Base-by-base conservation (phyloP, 805 yeast species). In the Scheffersomyces coipomensis region DNA sequence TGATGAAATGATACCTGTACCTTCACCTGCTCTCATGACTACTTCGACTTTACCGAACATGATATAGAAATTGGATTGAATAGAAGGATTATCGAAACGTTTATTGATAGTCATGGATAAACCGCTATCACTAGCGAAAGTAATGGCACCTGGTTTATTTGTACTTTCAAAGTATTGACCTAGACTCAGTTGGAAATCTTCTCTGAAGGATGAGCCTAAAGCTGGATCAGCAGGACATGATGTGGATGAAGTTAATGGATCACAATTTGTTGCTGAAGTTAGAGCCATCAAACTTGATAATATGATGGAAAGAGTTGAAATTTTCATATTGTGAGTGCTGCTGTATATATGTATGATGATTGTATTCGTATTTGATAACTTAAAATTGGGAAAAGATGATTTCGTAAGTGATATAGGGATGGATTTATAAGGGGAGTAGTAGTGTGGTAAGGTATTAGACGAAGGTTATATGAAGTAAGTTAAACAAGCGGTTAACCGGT, bases 11-110 rank as follows among this genome's bases (percentile, higher is more conserved):
- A 90, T 73, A 45, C 97, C 97, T 15, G 61, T 62, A 19, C 96
- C 97, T 12, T 75, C 66, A 3, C 95, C 90, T 13, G 90, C 85
- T 57, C 82, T 74, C 44, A 85, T 58, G 1, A 69, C 71, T 5
- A 80, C 88, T 58, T 86, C 95, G 22, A 88, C 78, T 47, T 80
- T 80, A 42, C 97, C 97, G 60, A 82, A 90, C 93, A 89, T 86
- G 51, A 90, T 78, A 65, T 88, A 88, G 59, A 85, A 88, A 46
- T 83, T 75, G 4, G 96, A 87, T 48, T 72, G 74, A 39, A 88
- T 63, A 5, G 89, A 75, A 3, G 97, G 97, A 55, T 86, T 85
- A 56, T 88, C 93, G 43, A 70, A 81, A 49, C 83, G 69, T 47
- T 81, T 68, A 2, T 75, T 68, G 29, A 90, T 58, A 1, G 83